Evolutionary conservation across 2,329 filamentous ascomycete genomes (phyloP), one percentile per base, ranked within the genome.

Genomic region (Tolypocladium nubicola): DNA sequence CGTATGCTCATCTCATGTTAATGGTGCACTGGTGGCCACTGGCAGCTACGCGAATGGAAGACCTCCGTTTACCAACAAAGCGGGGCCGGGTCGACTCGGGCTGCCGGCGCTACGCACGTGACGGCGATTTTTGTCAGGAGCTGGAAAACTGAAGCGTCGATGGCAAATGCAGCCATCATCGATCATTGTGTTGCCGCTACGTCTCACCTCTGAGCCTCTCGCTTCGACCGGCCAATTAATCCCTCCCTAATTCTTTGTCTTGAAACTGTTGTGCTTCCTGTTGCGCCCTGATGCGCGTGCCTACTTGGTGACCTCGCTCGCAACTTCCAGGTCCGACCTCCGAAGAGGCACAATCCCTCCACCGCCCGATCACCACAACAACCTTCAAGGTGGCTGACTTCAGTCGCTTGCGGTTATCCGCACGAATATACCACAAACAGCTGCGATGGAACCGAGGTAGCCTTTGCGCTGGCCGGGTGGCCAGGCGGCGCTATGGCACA

Each of bases 331-430:
- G 11, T 50, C 47, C 47, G 30, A 35, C 30, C 47, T 50, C 47
- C 23, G 37, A 39, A 26, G 35, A n/a, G 52, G 14, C 21, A 14
- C 41, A 45, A 33, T 33, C 2, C 41, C 8, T 49, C 39, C 4
- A 21, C 47, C 58, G 43, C 49, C 59, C 30, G 41, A 13, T 26
- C 33, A 3, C n/a, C 39, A 56, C 54, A 52, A 61, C 61, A 60
- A 52, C 59, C 64, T 59, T 61, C 65, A 71, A 69, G 60, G 64
- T 73, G 71, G 71, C 71, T 62, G 62, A 62, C 60, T 57, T 68
- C 58, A 71, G 71, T 63, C 69, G 72, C 63, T 68, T 71, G 70
- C 75, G 77, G 72, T 69, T 73, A 64, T 69, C 71, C 67, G 72
- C 74, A 68, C 71, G 72, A 68, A 74, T 75, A 74, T 65, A 70